These are phyloP conservation scores for Orobanche coerulescens DNA, from an alignment of 257 asterid species.

Conservation along the genomic window DNA sequence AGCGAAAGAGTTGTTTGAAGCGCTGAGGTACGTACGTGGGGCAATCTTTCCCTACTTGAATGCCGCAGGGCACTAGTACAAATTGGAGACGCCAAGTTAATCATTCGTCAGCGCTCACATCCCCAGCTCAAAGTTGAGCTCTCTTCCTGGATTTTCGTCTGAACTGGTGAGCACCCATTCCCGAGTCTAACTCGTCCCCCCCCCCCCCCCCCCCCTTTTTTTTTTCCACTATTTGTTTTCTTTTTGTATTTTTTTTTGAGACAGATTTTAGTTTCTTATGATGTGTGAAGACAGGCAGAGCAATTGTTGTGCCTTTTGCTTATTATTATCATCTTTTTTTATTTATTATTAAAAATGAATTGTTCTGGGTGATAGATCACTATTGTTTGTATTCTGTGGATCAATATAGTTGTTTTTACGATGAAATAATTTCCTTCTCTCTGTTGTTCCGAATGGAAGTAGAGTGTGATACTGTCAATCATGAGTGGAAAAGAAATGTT, in stretches of 20 bases:
- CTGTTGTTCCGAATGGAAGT: neutral
- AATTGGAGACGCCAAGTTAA: slow-evolving; percentile 6
- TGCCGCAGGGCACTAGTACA: slow-evolving; percentile 7
- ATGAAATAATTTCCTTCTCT: neutral
- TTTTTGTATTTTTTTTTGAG: neutral
- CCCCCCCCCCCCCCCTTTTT: neutral
- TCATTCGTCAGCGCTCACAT: neutral
- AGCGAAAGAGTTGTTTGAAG: slow-evolving; percentile 15
- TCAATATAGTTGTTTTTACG: neutral
- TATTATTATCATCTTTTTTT: neutral
- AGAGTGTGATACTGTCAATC: neutral
- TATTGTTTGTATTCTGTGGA: neutral
- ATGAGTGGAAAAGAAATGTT: neutral
- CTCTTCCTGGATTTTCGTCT: neutral
- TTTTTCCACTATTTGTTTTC: neutral
- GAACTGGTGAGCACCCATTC: slow-evolving; percentile 19
- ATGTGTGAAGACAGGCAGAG: neutral
- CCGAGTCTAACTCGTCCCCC: neutral
- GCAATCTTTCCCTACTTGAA: neutral
- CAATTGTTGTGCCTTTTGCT: neutral
- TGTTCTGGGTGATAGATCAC: neutral
- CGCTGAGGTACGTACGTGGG: slow-evolving; percentile 6
- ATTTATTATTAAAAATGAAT: neutral
- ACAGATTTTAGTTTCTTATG: neutral
- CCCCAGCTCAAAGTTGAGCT: neutral